These are phyloP conservation scores for Clathrospora elynae DNA, from an alignment of 2,329 filamentous ascomycete genomes.

Conservation along the genomic window DNA sequence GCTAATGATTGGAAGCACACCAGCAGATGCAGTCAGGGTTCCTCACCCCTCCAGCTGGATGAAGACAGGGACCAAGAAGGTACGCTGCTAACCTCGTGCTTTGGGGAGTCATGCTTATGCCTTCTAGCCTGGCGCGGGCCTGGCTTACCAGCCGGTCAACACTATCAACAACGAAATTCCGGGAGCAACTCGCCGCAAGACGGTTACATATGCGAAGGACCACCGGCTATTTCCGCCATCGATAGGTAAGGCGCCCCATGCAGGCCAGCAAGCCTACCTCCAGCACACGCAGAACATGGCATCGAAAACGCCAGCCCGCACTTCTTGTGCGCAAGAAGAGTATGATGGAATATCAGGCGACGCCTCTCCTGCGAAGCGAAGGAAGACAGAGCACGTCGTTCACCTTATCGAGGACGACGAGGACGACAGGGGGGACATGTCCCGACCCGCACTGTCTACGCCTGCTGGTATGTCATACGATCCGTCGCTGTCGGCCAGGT, in stretches of 20 bases:
- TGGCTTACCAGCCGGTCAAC: constrained; percentile 20
- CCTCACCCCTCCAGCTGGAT: constrained; percentile 21
- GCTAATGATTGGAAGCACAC: constrained; percentile 22
- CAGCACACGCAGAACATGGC: constrained; percentile 1
- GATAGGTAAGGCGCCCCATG: constrained; percentile 16
- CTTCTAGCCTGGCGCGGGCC: constrained; percentile 20
- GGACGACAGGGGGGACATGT: constrained; percentile 4
- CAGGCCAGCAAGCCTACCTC: constrained; percentile 12
- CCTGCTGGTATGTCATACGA: not conserved
- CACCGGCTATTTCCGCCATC: constrained; percentile 3
- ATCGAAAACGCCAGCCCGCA: constrained; percentile 3
- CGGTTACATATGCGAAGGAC: constrained; percentile 20
- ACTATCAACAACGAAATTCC: constrained; percentile 15
- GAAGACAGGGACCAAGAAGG: constrained; percentile 10
- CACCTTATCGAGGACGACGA: constrained; percentile 22
- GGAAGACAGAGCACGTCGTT: constrained; percentile 25
- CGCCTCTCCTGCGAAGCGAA: constrained; percentile 21
- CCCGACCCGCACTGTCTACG: not conserved
- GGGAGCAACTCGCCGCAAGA: constrained; percentile 2
- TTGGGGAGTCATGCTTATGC: constrained; percentile 7
- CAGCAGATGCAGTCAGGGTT: constrained; percentile 24
- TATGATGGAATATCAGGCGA: not conserved
- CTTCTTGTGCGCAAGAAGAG: not conserved
- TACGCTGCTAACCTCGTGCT: not conserved
- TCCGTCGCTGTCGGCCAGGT: not conserved